Conservation (phyloP, 352 stramenopile genomes). For the Pythium guiyangense region DNA sequence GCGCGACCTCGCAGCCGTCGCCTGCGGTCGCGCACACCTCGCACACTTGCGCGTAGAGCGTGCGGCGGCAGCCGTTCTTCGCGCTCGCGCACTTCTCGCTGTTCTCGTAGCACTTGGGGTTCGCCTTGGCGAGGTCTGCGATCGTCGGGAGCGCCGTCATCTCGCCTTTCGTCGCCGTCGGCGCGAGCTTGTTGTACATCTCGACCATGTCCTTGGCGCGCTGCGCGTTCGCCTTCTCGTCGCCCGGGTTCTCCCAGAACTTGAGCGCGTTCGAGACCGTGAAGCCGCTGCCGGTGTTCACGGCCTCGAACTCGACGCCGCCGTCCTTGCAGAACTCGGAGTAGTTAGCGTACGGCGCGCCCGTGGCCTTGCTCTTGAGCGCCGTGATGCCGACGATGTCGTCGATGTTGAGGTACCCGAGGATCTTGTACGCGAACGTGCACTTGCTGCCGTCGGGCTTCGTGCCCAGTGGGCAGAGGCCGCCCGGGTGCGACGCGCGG, state of each 20-base stretch:
- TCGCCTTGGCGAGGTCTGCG: slow-evolving; percentile 27
- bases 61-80: slow-evolving; percentile 43
- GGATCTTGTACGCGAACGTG: slow-evolving; percentile 53
- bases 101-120: slow-evolving; percentile 75
- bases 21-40: slow-evolving; percentile 29
- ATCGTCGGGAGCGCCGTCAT: slow-evolving; percentile 37
- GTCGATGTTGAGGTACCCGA: slow-evolving; percentile 52
- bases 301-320: slow-evolving; percentile 41
- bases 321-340: slow-evolving; percentile 43
- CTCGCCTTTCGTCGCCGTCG: slow-evolving; percentile 13
- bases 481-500: slow-evolving; percentile 17
- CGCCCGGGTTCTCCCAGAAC: slow-evolving; percentile 58
- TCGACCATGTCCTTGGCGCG: slow-evolving; percentile 41
- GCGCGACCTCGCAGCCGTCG: slow-evolving; percentile 20
- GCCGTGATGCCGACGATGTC: slow-evolving; percentile 57
- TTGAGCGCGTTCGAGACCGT: slow-evolving; percentile 33
- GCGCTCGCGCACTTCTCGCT: slow-evolving; percentile 35
- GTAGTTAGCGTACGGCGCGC: slow-evolving; percentile 26
- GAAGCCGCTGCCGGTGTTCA: slow-evolving; percentile 35
- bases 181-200: slow-evolving; percentile 47
- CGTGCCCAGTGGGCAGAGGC: slow-evolving; percentile 37
- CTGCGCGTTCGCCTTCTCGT: slow-evolving; percentile 34
- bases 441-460: slow-evolving; percentile 42
- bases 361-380: slow-evolving; percentile 20
- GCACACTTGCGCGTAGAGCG: slow-evolving; percentile 62